These are phyloP conservation scores for Fistulifera solaris DNA, from an alignment of 108 stramenopile species.

Conservation along the genomic window DNA sequence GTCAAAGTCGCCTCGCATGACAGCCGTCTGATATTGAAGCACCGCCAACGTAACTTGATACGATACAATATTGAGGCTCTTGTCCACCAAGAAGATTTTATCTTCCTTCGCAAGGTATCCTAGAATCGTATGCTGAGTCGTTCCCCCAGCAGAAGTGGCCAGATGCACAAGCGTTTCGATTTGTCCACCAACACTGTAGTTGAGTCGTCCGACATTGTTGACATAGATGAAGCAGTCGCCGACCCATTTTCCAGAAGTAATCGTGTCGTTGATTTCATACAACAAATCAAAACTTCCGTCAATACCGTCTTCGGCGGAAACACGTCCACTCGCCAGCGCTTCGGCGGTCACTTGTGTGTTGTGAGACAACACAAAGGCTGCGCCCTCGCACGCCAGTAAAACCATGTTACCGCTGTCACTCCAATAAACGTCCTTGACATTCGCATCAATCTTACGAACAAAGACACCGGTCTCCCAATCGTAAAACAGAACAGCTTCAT, in stretches of 20 bases:
- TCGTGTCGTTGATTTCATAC: constrained; percentile 86
- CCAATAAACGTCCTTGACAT: constrained; percentile 94
- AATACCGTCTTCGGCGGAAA: constrained; percentile 90
- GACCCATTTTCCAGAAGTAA: constrained; percentile 96
- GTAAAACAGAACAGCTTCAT: constrained; percentile 89
- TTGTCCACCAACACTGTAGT: constrained; percentile 97
- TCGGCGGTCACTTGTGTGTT: constrained; percentile 73
- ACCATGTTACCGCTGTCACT: constrained; percentile 90
- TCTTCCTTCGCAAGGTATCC: constrained; percentile 98
- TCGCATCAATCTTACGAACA: constrained; percentile 93
- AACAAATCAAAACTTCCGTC: constrained; percentile 93
- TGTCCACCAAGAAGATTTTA: constrained; percentile 94
- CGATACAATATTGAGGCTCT: constrained; percentile 83
- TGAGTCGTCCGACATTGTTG: constrained; percentile 82
- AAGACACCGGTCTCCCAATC: constrained; percentile 95
- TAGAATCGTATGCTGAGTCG: constrained; percentile 77
- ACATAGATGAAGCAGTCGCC: constrained; percentile 99
- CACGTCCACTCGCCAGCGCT: constrained; percentile 74
- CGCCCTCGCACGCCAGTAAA: constrained; percentile 84
- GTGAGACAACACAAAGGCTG: constrained; percentile 87
- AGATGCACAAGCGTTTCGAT: constrained; percentile 96
- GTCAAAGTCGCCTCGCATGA: constrained; percentile 98
- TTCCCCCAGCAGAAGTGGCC: constrained; percentile 72
- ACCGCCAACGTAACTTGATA: constrained; percentile 89
- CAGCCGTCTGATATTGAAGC: constrained; percentile 97